Base-by-base conservation (phyloP, 2,329 filamentous ascomycete genomes). In the Cladobotryum protrusum region DNA sequence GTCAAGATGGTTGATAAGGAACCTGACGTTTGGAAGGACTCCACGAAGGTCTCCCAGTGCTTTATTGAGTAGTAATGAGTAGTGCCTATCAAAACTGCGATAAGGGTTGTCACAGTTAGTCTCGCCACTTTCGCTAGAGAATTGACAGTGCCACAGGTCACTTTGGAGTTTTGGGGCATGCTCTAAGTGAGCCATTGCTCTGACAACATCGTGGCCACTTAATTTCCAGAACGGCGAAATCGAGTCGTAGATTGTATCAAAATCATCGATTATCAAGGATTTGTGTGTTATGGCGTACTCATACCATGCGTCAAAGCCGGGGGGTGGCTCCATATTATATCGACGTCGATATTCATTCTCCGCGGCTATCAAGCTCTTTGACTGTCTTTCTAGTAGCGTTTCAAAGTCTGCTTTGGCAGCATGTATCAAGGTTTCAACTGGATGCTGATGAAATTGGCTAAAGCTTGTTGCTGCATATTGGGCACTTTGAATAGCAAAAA, bases 221-320 rank as follows among this genome's bases (percentile, higher is more conserved):
- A 75, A 29, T 4, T 52, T 62, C 50, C 66, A 63, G 36, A 78
- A 73, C 0, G 73, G 75, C 0, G 61, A 58, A 1, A 79, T 54
- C 0, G 61, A 52, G 0, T 70, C 51, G 37, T 68, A 59, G 2
- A 79, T 72, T 1, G 57, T 63, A 36, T 78, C 75, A 59, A 86
- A 93, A 61, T 87, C 83, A 59, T 93, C 88, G 48, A 90, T 81
- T 51, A 92, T 71, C 49, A 81, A 74, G 0, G 88, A 86, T 19
- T 76, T 65, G 39, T 68, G 67, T 12, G 75, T 71, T 52, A 75
- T 77, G 7, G 87, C 86, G 61, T 86, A 90, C 32, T 85, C 75
- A 61, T 83, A 91, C 88, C 88, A 93, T 55, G 81, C 81, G 61
- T 91, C 86, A 58, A 92, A 93, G 54, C 86, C 78, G 2, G 82